Evolutionary conservation across 2,329 filamentous ascomycete species (phyloP).

Genomic region (Exophiala viscosa): DNA sequence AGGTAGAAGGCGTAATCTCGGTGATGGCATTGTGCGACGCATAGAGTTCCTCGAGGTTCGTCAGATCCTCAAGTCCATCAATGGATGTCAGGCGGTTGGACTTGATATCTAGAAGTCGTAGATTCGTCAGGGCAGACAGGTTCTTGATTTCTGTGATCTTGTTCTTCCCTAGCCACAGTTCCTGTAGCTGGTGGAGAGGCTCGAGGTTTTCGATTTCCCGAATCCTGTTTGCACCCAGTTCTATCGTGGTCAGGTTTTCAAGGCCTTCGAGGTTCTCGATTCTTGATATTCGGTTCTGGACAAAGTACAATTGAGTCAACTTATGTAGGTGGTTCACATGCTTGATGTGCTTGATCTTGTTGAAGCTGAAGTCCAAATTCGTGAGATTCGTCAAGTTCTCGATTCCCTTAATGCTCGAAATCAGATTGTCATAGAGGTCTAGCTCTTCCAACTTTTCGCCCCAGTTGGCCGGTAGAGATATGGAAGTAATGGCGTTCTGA

Average conservation of each 20-base stretch:
- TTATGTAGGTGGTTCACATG: conserved; percentile 72
- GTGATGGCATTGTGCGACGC: conserved; percentile 91
- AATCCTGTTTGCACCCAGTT: conserved; percentile 89
- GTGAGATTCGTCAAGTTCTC: conserved; percentile 73
- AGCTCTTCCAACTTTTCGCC: conserved; percentile 71
- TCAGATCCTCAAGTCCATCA: conserved; percentile 67
- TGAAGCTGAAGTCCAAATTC: conserved; percentile 88
- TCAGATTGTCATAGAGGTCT: conserved; percentile 94
- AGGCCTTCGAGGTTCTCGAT: conserved; percentile 82
- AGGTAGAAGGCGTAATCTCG: conserved; percentile 59
- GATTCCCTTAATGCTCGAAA: conserved; percentile 78
- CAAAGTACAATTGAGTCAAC: conserved; percentile 81
- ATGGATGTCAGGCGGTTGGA: conserved; percentile 85
- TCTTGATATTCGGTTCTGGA: conserved; percentile 86
- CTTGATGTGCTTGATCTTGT: conserved; percentile 99
- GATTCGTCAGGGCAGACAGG: conserved; percentile 68
- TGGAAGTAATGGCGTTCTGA: conserved; percentile 80
- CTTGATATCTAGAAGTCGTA: conserved; percentile 89
- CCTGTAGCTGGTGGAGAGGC: conserved; percentile 69
- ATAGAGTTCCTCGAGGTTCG: conserved; percentile 85
- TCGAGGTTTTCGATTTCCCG: conserved; percentile 84
- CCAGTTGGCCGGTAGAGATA: conserved; percentile 68
- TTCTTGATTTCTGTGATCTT: conserved; percentile 82
- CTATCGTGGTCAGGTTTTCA: conserved; percentile 72
- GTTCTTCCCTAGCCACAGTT: conserved; percentile 94